A percentile compares a stretch with the other conserved stretches of the same genome.
These are phyloP conservation scores for Westerdykella sp. DNA, from an alignment of 2,329 filamentous ascomycete genomes.

Conservation along the genomic window DNA sequence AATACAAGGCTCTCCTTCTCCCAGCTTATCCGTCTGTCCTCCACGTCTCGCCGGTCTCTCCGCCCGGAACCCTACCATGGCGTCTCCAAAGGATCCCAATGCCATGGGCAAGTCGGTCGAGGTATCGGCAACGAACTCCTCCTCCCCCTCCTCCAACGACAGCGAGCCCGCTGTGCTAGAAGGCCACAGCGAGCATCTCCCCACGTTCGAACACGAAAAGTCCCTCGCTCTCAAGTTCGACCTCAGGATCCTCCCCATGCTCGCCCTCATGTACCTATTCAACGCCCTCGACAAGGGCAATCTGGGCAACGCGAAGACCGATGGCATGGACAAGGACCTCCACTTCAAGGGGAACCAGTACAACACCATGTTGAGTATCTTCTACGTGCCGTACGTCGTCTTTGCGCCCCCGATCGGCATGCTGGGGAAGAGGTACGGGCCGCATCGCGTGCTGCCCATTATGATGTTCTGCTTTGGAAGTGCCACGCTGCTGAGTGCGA, in stretches of 20 bases:
- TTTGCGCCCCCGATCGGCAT: slow-evolving; percentile 61
- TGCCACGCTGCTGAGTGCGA: slow-evolving; percentile 55
- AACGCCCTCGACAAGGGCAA: slow-evolving; percentile 37
- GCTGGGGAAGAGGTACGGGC: slow-evolving; percentile 62
- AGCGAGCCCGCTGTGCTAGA: slow-evolving; percentile 18
- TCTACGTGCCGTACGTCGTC: slow-evolving; percentile 69
- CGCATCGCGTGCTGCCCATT: slow-evolving; percentile 56
- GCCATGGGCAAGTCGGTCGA: slow-evolving; percentile 25
- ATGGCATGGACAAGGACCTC: slow-evolving; percentile 47
- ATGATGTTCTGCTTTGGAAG: slow-evolving; percentile 65
- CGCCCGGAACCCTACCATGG: slow-evolving; percentile 12
- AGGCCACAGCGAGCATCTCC: slow-evolving; percentile 29
- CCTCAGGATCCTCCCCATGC: slow-evolving; percentile 49
- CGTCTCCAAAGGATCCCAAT: slow-evolving; percentile 20
- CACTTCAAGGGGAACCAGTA: slow-evolving; percentile 59
- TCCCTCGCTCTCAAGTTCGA: slow-evolving; percentile 51
- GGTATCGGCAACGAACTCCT: slow-evolving; percentile 22
- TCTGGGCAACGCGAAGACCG: slow-evolving; percentile 42
- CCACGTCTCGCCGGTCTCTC: too few relatives aligned
- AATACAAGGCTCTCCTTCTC: too few relatives aligned
- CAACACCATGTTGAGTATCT: slow-evolving; percentile 61
- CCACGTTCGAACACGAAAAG: slow-evolving; percentile 33
- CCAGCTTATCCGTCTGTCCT: too few relatives aligned
- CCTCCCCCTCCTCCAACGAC: slow-evolving; percentile 22
- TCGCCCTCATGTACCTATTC: slow-evolving; percentile 57